Percentiles rank a stretch among this genome's conserved stretches.
Evolutionary conservation across 2,329 filamentous ascomycete species (phyloP).

Genomic region (Parafenestella ontariensis): DNA sequence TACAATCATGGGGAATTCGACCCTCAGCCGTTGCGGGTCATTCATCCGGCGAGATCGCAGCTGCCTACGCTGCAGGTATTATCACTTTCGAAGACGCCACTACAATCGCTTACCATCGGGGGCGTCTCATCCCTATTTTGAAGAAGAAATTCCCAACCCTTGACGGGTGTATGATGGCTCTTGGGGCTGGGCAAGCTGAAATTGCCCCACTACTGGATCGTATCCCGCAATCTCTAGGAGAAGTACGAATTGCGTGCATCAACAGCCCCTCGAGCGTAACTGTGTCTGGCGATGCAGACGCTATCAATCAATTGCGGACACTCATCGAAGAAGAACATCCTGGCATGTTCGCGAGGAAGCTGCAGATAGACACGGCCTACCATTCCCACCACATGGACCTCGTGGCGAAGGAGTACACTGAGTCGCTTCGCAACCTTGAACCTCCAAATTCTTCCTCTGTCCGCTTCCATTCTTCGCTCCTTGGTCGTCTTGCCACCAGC

Average conservation of each 20-base stretch:
- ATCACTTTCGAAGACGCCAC: conserved; percentile 28
- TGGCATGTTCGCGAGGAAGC: conserved; percentile 47
- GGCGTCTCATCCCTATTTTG: conserved; percentile 26
- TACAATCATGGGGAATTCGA: conserved; percentile 32
- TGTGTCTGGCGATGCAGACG: conserved; percentile 54
- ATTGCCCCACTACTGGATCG: conserved; percentile 22
- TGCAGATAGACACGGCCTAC: conserved; percentile 56
- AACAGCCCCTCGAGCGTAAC: conserved; percentile 55
- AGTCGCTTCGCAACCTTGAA: conserved; percentile 29
- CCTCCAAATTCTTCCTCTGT: conserved; percentile 21
- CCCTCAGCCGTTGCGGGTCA: conserved; percentile 38
- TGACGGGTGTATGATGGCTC: conserved; percentile 30
- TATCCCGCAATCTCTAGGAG: conserved; percentile 7
- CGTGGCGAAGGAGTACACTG: conserved; percentile 31
- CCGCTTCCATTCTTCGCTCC: conserved; percentile 27
- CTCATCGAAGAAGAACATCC: conserved; percentile 45
- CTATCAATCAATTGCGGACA: conserved; percentile 44
- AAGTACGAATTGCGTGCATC: conserved; percentile 34
- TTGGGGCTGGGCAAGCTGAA: conserved; percentile 22
- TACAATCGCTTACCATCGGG: conserved; percentile 36
- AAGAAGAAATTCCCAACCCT: conserved; percentile 25
- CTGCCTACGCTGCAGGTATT: conserved; percentile 35
- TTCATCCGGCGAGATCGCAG: conserved; percentile 41
- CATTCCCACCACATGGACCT: conserved; percentile 45
- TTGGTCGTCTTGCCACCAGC: conserved; percentile 13